A percentile compares a stretch with the other conserved stretches of the same genome.
Conservation (phyloP, 1,139 yeast genomes). For the Kodamaea anthophila region DNA sequence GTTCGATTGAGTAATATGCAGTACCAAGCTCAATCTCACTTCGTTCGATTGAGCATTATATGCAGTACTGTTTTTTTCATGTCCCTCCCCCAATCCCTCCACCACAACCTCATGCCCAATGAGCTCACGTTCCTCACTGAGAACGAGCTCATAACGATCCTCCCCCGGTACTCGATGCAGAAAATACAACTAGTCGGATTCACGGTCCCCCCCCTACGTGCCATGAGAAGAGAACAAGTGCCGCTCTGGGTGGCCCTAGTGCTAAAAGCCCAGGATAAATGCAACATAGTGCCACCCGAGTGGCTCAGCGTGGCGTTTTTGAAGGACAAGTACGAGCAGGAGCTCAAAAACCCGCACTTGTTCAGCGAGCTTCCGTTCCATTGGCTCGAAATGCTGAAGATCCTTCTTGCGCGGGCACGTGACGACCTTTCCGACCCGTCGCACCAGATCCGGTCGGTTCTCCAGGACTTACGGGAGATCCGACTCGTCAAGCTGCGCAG, state of each 20-base stretch:
- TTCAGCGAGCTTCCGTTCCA: slow-evolving; percentile 77
- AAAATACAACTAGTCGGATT: slow-evolving; percentile 58
- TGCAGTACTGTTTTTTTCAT: no score
- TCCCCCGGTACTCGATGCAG: slow-evolving; percentile 70
- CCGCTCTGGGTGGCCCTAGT: slow-evolving; percentile 88
- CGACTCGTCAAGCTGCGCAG: slow-evolving; percentile 74
- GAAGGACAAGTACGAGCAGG: slow-evolving; percentile 60
- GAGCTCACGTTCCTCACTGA: slow-evolving; percentile 86
- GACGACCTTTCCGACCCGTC: slow-evolving; percentile 72
- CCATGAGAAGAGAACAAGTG: slow-evolving; percentile 64
- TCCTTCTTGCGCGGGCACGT: slow-evolving; percentile 58
- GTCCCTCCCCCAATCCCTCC: slow-evolving; percentile 59
- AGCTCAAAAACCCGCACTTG: slow-evolving; percentile 46
- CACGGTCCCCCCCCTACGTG: slow-evolving; percentile 48
- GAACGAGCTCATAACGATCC: slow-evolving; percentile 61
- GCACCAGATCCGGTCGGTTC: slow-evolving; percentile 55
- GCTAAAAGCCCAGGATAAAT: slow-evolving; percentile 76
- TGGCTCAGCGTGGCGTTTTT: slow-evolving; percentile 71
- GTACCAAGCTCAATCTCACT: not conserved
- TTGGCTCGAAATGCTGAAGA: slow-evolving; percentile 79
- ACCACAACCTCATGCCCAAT: slow-evolving; percentile 59
- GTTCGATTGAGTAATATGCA: not conserved
- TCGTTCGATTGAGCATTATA: not conserved
- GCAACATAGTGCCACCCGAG: slow-evolving; percentile 78
- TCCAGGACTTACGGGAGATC: slow-evolving; percentile 83